Evolutionary conservation across 2,329 filamentous ascomycete species (phyloP), one percentile per base, ranked within the genome.

Genomic region (Myriosclerotinia curreyana): DNA sequence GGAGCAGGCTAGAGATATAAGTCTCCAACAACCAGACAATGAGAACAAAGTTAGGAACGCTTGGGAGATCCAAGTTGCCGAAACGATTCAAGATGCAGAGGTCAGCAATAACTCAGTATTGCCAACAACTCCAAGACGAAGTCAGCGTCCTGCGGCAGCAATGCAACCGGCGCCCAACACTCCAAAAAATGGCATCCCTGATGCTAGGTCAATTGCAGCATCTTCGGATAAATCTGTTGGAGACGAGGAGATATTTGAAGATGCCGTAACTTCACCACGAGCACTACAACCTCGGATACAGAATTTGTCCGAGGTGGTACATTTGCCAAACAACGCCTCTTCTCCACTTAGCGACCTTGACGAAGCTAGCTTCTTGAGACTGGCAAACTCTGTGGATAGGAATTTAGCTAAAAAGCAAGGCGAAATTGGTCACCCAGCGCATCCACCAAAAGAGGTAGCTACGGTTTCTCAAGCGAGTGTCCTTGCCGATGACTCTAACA

Each of bases 201-300:
- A 85, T 71, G 81, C 81, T 15, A 76, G 75, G 51, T 79, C 76
- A 42, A 83, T 79, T 62, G 80, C 79, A 9, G 65, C 69, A 17
- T 75, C 69, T 66, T 68, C 71, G 66, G 58, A 76, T 62, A 67
- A 67, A 64, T 11, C 63, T n/a, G 59, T 50, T 15, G 34, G 56
- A 20, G 53, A 58, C 5, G 64, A 66, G 40, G 68, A 67, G 17
- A 69, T 67, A 9, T 74, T 73, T 49, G 66, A 73, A 49, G 73
- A 73, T 58, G 69, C 68, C 25, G 48, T 70, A 17, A 70, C 71
- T 17, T 73, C 71, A 3, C 72, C 69, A 2, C 60, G 51, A 38
- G 42, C 55, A 8, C 53, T 65, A 12, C 17, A 17, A 59, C 31
- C 42, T 49, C 44, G 20, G 20, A 49, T 34, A 51, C 52, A 42